Base-by-base conservation (phyloP, 208 protist species). In the Leishmania mexicana region DNA sequence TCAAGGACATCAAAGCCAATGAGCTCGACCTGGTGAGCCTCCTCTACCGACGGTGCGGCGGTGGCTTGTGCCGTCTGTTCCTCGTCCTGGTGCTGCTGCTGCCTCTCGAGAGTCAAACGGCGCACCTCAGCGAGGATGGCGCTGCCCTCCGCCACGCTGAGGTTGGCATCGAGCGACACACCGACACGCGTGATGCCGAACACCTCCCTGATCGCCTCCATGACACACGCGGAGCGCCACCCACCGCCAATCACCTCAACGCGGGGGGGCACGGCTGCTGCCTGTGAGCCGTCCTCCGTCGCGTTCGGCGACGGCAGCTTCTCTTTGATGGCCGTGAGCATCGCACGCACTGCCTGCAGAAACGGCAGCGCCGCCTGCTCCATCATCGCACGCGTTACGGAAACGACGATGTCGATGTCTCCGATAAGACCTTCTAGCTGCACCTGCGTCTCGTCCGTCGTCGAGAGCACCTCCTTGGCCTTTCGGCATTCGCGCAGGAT, bases 401-500 rank as follows among this genome's bases (percentile, higher is more conserved):
- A 71, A 13, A 94, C 71, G 70, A 80, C 78, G 21, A 94, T 76
- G 83, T 94, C 91, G 40, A 91, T 75, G 51, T 90, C 85, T 8
- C 89, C 81, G 28, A 78, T 83, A 45, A 96, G 83, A 3, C 83
- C 88, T 75, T 96, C 93, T 17, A 93, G 67, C 83, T 92, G 83
- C 75, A 95, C 82, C 13, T 65, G 73, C 3, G 89, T 85, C 75
- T 90, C 80, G 40, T 94, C 87, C 4, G 83, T 73, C 24, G 93
- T 94, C 40, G 93, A 96, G 40, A 96, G 81, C 40, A 94, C 86
- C 87, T 95, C 91, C 82, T 96, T 96, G 35, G 88, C 87, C 83
- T 94, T 94, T 35, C 85, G 83, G 81, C 89, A 91, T 83, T 94
- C 91, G 19, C 84, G 85, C 68, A 91, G 60, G 19, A 96, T 85